phyloP scores from a whole-genome alignment of 1,139 yeast genomes.

The Debaryomycetaceae sp. region DNA sequence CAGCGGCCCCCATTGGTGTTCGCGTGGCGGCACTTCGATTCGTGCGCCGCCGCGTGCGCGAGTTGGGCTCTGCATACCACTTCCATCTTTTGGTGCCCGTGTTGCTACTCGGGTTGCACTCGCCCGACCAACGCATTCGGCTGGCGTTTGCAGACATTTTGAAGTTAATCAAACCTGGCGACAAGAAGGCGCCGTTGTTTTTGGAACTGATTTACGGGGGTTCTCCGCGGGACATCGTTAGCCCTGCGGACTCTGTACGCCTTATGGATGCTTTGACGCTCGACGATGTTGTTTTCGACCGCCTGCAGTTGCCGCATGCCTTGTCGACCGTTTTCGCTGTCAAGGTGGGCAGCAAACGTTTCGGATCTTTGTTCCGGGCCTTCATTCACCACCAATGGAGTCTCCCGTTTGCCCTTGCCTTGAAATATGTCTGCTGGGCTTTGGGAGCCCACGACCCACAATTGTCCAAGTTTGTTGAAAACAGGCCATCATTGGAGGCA shows the following conservation, averaged over 20 bases:
- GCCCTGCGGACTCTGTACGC: conserved; percentile 60
- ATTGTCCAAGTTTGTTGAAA: neutral
- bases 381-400: conserved; percentile 45
- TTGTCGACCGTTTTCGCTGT: conserved; percentile 28
- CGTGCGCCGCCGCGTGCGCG: conserved; percentile 31
- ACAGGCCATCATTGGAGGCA: neutral
- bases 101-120: conserved; percentile 32
- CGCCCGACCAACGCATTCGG: conserved; percentile 26
- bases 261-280: conserved; percentile 29
- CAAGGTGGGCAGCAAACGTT: conserved; percentile 30
- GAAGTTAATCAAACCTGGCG: conserved; percentile 12
- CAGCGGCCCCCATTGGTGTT: conserved; percentile 52
- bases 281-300: conserved; percentile 30
- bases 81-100: conserved; percentile 36
- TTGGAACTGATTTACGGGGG: conserved; percentile 43
- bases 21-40: conserved; percentile 45
- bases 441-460: conserved; percentile 20
- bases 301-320: conserved; percentile 20
- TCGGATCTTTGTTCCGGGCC: conserved; percentile 34
- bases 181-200: conserved; percentile 21
- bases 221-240: conserved; percentile 47
- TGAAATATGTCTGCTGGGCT: conserved; percentile 33
- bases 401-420: conserved; percentile 26
- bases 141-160: conserved; percentile 22
- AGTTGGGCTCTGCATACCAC: conserved; percentile 17